Base-by-base conservation (phyloP, 768 basidiomycete species). In the Phylloporus sp. region DNA sequence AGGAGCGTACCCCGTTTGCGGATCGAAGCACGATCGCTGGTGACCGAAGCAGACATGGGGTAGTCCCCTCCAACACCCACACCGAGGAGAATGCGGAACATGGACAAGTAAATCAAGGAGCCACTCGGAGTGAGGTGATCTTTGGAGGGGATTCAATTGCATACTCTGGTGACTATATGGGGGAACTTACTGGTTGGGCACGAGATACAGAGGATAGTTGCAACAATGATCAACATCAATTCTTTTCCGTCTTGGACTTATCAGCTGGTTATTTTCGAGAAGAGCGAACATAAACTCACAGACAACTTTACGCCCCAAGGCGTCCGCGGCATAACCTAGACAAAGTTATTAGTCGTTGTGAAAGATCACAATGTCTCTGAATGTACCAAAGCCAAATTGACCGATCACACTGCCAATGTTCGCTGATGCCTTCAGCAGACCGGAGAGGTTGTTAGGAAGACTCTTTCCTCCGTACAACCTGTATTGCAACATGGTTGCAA, bases 1-100 rank as follows among this genome's bases (percentile, higher is more conserved):
- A 91, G 75, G 69, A 91, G 76, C 0, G 84, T 84, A 0, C 88
- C 88, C 15, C 86, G 78, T 45, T 86, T 81, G 32, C 80, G 73
- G 34, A 88, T 62, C 55, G 78, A 78, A 6, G 86, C 76, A 13
- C 85, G 77, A 58, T 91, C 88, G 6, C 79, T 80, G 11, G 84
- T 80, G 51, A 88, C 72, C 10, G 79, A 79, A 0, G 87, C 86
- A 11, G 79, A 81, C 86, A 89, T 85, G 2, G 87, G 86, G 61
- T 88, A 88, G 65, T 89, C 89, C 3, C 85, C 88, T 15, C 87
- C 89, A 1, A 91, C 81, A 22, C 88, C 89, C 16, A 91, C 70
- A 0, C 89, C 89, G 31, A 91, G 79, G 7, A 91, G 59, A 47
- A 90, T 84, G 12, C 89, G 84, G 61, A 79, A 89, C 4, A 84